Evolutionary conservation across 192 early-diverging fungal genomes (phyloP), one percentile per base, ranked within the genome.

Genomic region (Umbelopsis isabellina): DNA sequence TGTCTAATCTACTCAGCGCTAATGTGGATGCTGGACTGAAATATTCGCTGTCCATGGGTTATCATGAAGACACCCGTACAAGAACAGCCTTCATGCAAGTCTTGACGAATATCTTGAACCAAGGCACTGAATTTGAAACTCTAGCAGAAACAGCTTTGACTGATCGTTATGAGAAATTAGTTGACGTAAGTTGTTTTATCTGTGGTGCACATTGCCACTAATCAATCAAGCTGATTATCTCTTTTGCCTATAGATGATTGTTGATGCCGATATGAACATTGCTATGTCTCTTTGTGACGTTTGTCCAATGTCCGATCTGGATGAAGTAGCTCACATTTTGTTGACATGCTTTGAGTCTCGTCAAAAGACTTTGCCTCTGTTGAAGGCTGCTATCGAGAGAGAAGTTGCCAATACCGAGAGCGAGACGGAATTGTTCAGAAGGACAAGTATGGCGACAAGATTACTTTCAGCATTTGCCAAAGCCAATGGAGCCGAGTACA

Each of bases 1-100:
- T 99, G 49, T 93, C 94, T 21, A 93, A 97, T 73, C 87, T 99
- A 73, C 78, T 99, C 22, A 88, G 91, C 11, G 91, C 93, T 6
- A 99, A 99, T 78, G 86, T 98, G 53, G 96, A 97, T 75, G 88
- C 94, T 51, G 96, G 94, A 25, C 80, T 99, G 67, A 89, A 93
- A 80, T 94, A 90, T 77, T 95, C 94, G 49, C 76, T 99, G 23
- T 86, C 92, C 0, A 91, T 95, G 84, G 92, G 89, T 15, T 98
- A 97, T 70, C 92, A 97, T 75, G 95, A 95, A 76, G 95, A 98
- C 77, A 86, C 89, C 16, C 88, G 91, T 71, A 94, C 92, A 61
- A 86, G 97, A 20, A 90, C 93, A 1, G 87, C 94, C 23, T 99
- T 98, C 72, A 95, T 95, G 77, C 89, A 95, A 55, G 95, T 99